phyloP scores from a whole-genome alignment of 2,329 filamentous ascomycete genomes.

The Fusarium penzigii region DNA sequence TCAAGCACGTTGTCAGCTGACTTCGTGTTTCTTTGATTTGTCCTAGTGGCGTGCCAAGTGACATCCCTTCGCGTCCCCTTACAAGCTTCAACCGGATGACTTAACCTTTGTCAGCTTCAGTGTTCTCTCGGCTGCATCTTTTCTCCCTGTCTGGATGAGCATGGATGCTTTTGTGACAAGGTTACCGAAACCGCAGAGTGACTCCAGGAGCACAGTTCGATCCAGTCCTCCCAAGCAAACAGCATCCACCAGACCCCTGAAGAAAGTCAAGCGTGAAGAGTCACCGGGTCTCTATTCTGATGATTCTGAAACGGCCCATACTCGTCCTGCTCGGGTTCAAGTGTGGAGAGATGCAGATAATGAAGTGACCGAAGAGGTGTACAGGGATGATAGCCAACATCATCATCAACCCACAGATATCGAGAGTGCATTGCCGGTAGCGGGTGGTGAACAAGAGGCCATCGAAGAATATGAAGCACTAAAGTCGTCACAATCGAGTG shows the following conservation, averaged over 20 bases:
- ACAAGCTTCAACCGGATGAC: background rate
- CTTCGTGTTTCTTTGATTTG: slow-evolving; percentile 34
- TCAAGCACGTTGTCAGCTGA: slow-evolving; percentile 37
- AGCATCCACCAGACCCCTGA: slow-evolving; percentile 28
- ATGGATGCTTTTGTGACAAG: slow-evolving; percentile 44
- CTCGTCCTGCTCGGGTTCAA: slow-evolving; percentile 9
- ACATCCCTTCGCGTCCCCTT: slow-evolving; percentile 17
- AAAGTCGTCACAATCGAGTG: slow-evolving; percentile 53
- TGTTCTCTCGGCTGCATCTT: background rate
- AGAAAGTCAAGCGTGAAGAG: slow-evolving; percentile 34
- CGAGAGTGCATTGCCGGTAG: slow-evolving; percentile 63
- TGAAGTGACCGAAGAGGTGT: slow-evolving; percentile 19
- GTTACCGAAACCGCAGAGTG: slow-evolving; percentile 22
- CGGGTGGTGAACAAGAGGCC: slow-evolving; percentile 68
- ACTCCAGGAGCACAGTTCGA: slow-evolving; percentile 9
- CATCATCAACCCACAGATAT: slow-evolving; percentile 32
- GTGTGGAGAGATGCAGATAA: slow-evolving; percentile 7
- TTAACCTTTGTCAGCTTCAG: no score
- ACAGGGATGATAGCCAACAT: slow-evolving; percentile 14
- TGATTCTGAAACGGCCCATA: slow-evolving; percentile 16
- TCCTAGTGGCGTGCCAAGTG: slow-evolving; percentile 14
- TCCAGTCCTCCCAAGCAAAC: slow-evolving; percentile 7
- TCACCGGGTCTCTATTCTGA: slow-evolving; percentile 23
- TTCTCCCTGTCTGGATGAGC: slow-evolving; percentile 8
- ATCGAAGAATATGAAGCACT: slow-evolving; percentile 79